A percentile compares a stretch with the other conserved stretches of the same genome.
These are phyloP conservation scores for Boletales sp. DNA, from an alignment of 768 basidiomycete species.

Conservation along the genomic window DNA sequence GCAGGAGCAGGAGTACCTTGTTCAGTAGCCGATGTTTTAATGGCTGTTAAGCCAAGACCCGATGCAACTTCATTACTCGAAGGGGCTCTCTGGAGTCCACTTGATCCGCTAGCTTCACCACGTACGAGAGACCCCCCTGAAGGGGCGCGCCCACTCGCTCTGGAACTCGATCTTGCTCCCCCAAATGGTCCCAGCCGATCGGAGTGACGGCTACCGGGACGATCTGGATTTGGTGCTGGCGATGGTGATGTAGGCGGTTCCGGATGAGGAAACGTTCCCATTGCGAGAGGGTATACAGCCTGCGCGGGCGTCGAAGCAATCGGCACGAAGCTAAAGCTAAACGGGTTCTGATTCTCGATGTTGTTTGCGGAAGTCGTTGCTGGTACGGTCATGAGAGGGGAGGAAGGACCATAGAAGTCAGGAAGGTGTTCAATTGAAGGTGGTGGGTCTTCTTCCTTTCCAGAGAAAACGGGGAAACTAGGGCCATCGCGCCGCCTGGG, in stretches of 20 bases:
- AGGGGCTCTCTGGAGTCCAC: conserved; percentile 27
- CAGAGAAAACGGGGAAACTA: conserved; percentile 49
- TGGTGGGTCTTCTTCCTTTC: conserved; percentile 39
- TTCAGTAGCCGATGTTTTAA: conserved; percentile 39
- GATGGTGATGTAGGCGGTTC: conserved; percentile 35
- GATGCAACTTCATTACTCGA: conserved; percentile 48
- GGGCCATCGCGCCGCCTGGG: conserved; percentile 30
- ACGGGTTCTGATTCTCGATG: conserved; percentile 52
- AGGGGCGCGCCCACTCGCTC: conserved; percentile 27
- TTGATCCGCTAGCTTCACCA: conserved; percentile 25
- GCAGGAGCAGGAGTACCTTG: conserved; percentile 40
- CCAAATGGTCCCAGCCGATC: conserved; percentile 28
- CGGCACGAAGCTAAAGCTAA: conserved; percentile 50
- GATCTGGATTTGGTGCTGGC: conserved; percentile 30
- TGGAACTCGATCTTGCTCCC: conserved; percentile 37
- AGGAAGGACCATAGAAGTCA: conserved; percentile 44
- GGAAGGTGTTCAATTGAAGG: conserved; percentile 53
- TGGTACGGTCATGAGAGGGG: conserved; percentile 36
- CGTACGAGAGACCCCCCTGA: conserved; percentile 25
- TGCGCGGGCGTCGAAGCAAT: conserved; percentile 52
- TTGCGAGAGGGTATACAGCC: conserved; percentile 35
- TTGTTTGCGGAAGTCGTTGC: conserved; percentile 48
- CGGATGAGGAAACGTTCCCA: conserved; percentile 34
- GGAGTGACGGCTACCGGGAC: conserved; percentile 32
- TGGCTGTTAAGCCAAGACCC: conserved; percentile 40